Evolutionary conservation across 805 yeast genomes (phyloP).

Genomic region (Kluyveromyces wickerhamii): DNA sequence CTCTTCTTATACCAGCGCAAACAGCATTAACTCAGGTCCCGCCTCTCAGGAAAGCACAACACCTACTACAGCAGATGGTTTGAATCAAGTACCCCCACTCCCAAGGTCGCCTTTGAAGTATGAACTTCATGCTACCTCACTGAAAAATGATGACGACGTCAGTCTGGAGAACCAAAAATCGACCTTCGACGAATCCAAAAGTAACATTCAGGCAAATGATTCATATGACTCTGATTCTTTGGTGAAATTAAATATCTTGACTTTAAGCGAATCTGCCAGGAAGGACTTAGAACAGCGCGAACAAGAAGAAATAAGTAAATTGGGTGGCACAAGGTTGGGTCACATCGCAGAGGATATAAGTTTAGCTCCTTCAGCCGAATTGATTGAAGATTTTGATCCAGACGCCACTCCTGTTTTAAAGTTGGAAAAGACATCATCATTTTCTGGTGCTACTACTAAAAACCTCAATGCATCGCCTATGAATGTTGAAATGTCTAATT

Average conservation of each 20-base stretch:
- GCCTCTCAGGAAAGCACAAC: background rate
- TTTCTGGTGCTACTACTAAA: no score
- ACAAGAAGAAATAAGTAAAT: background rate
- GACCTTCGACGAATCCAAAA: background rate
- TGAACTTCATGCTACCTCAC: constrained; percentile 4
- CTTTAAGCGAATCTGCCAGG: constrained; percentile 1
- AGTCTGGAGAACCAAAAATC: background rate
- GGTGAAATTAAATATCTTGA: constrained; percentile 4
- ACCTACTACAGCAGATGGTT: background rate
- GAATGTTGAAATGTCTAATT: no score
- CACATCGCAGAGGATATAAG: background rate
- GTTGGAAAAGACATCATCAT: no score
- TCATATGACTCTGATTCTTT: constrained; percentile 1
- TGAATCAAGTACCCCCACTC: background rate
- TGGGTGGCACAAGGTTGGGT: background rate
- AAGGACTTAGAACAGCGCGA: background rate
- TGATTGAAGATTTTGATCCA: background rate
- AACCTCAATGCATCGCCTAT: no score
- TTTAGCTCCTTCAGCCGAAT: constrained; percentile 1
- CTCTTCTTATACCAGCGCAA: constrained; percentile 8
- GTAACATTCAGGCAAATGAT: background rate
- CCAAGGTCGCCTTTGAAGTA: constrained; percentile 11
- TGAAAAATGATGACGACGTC: background rate
- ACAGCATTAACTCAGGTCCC: constrained; percentile 6
- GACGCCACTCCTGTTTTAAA: background rate